Percentiles rank a stretch among this genome's conserved stretches.
Conservation (phyloP, 2,329 filamentous ascomycete species). For the Endoconidiophora polonica region DNA sequence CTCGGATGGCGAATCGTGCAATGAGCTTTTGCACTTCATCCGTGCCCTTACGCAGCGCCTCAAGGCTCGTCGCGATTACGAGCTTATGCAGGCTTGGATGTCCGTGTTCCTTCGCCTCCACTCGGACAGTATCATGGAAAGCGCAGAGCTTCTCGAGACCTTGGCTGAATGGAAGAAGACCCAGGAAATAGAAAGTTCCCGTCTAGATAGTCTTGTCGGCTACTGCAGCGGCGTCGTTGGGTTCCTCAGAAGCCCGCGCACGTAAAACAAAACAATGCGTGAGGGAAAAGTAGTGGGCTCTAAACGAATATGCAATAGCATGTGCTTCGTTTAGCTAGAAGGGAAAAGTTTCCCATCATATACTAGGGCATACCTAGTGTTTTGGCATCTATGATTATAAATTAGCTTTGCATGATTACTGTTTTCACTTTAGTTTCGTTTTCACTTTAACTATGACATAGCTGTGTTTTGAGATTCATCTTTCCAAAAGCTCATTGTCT, state of each 20-base stretch:
- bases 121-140: constrained; percentile 37
- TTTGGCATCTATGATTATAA: constrained; percentile 2
- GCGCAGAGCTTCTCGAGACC: constrained; percentile 35
- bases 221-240: constrained; percentile 77
- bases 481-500: too few relatives aligned
- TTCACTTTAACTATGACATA: too few relatives aligned
- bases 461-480: too few relatives aligned
- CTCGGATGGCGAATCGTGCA: constrained; percentile 27
- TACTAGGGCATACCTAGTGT: too few relatives aligned
- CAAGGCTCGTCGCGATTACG: constrained; percentile 60
- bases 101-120: constrained; percentile 77
- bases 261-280: constrained; percentile 19
- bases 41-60: constrained; percentile 59
- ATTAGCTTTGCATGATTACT: background rate
- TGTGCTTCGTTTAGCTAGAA: too few relatives aligned
- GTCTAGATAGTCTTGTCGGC: constrained; percentile 62
- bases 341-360: too few relatives aligned
- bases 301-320: too few relatives aligned
- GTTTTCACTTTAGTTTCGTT: background rate
- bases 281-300: too few relatives aligned
- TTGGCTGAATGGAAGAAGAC: constrained; percentile 54
- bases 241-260: constrained; percentile 53
- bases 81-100: constrained; percentile 96
- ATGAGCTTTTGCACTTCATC: constrained; percentile 68
- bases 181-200: constrained; percentile 52